phyloP scores from a whole-genome alignment of 2,329 filamentous ascomycete species.

The Colletotrichum spinosum region DNA sequence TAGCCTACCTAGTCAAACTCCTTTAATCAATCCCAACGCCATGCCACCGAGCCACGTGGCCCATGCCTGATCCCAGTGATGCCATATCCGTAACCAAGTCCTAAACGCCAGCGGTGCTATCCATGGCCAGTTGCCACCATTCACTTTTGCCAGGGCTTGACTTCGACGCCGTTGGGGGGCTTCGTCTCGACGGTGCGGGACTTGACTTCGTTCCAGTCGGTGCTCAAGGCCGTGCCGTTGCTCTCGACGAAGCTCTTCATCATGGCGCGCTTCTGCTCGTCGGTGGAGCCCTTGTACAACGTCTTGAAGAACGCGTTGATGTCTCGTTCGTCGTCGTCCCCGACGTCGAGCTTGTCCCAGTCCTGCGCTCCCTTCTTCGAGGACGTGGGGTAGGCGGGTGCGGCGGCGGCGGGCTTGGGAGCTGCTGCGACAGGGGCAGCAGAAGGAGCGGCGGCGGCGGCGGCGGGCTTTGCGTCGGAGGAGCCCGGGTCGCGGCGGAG shows the following conservation, averaged over 20 bases:
- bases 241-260: slow-evolving; percentile 97
- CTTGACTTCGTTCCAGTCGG: slow-evolving; percentile 88
- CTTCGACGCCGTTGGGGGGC: slow-evolving; percentile 82
- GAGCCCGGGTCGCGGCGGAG: slow-evolving; percentile 38
- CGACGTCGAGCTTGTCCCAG: slow-evolving; percentile 81
- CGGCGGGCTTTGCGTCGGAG: slow-evolving; percentile 46
- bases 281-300: slow-evolving; percentile 80
- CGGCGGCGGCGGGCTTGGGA: slow-evolving; percentile 22
- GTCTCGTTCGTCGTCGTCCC: slow-evolving; percentile 70
- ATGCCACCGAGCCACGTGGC: not conserved
- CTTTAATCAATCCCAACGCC: slow-evolving; percentile 23
- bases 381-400: slow-evolving; percentile 84
- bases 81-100: not conserved
- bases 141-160: slow-evolving; percentile 72
- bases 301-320: slow-evolving; percentile 91
- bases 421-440: slow-evolving; percentile 24
- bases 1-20: not conserved
- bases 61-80: not conserved
- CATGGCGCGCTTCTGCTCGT: slow-evolving; percentile 91
- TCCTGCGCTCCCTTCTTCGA: slow-evolving; percentile 86
- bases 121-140: not conserved
- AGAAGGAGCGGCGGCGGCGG: slow-evolving; percentile 67
- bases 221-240: slow-evolving; percentile 91
- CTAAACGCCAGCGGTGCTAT: slow-evolving; percentile 4
- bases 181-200: slow-evolving; percentile 76